These are phyloP conservation scores for Torulaspora gathmanii DNA, from an alignment of 805 yeast genomes.

Conservation along the genomic window DNA sequence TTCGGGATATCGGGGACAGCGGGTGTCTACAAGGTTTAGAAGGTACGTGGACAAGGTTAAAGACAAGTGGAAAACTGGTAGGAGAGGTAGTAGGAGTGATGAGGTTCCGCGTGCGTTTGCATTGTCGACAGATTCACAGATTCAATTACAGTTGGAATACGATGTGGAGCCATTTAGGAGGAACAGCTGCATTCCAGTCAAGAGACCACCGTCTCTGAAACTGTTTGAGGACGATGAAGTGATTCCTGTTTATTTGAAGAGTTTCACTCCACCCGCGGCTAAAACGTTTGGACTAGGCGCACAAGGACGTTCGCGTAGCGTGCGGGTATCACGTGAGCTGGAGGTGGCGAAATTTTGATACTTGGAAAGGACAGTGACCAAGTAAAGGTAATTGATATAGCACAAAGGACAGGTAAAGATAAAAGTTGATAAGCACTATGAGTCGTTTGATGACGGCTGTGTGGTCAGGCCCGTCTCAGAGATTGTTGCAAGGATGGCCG, in stretches of 20 bases:
- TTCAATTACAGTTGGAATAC: not conserved
- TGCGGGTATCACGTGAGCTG: not conserved
- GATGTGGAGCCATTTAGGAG: not conserved
- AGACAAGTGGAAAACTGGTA: not conserved
- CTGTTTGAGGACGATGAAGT: slow-evolving; percentile 1
- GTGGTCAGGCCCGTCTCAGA: not conserved
- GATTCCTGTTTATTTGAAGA: not conserved
- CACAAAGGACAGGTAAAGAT: not conserved
- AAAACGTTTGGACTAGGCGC: not conserved
- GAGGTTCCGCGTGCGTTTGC: slow-evolving; percentile 1
- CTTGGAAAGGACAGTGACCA: too few species aligned
- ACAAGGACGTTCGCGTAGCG: not conserved
- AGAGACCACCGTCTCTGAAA: slow-evolving; percentile 1
- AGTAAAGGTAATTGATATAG: too few species aligned
- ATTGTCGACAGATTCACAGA: slow-evolving; percentile 3
- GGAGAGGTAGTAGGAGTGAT: not conserved
- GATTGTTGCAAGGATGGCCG: not conserved
- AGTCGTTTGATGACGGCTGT: not conserved
- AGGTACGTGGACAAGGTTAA: slow-evolving; percentile 3
- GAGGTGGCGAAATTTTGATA: not conserved
- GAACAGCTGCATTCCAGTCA: not conserved
- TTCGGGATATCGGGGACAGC: not conserved
- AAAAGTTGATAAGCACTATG: not conserved
- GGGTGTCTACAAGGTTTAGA: slow-evolving; percentile 1
- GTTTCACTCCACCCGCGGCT: slow-evolving; percentile 1